Evolutionary conservation across 371 early-diverging fungal species (phyloP).

Genomic region (Rhizopus sp.): DNA sequence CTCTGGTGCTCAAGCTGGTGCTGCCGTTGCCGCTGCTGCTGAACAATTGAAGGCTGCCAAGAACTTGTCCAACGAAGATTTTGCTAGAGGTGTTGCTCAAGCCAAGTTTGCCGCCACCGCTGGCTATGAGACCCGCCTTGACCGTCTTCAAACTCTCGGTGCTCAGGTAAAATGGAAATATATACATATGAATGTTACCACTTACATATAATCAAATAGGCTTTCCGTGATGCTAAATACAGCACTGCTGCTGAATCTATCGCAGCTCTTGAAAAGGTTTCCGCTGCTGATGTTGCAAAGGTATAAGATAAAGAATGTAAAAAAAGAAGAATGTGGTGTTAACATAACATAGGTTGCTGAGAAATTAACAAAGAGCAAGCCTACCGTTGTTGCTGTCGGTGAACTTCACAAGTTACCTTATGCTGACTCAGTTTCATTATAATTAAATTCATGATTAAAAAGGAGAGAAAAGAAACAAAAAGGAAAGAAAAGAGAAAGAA

Average conservation of each 20-base stretch:
- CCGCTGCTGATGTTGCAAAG: slow-evolving; percentile 64
- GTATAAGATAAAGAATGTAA: slow-evolving; percentile 31
- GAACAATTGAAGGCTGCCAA: slow-evolving; percentile 68
- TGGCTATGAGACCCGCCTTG: slow-evolving; percentile 62
- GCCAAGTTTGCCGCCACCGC: slow-evolving; percentile 81
- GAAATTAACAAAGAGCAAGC: slow-evolving; percentile 71
- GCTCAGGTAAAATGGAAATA: slow-evolving; percentile 35
- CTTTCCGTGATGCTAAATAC: slow-evolving; percentile 50
- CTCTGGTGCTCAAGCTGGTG: slow-evolving; percentile 64
- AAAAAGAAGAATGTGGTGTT: not conserved
- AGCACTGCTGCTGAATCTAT: slow-evolving; percentile 52
- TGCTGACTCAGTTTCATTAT: slow-evolving; percentile 76
- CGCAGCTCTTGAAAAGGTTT: slow-evolving; percentile 61
- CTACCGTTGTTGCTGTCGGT: slow-evolving; percentile 82
- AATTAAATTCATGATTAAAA: slow-evolving; percentile 20
- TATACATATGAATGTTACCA: not conserved
- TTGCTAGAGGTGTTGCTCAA: slow-evolving; percentile 82
- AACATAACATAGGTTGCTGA: slow-evolving; percentile 56
- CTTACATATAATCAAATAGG: slow-evolving; percentile 33
- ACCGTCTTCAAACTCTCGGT: slow-evolving; percentile 52
- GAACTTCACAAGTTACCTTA: slow-evolving; percentile 80
- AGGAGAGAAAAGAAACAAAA: not conserved
- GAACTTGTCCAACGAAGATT: slow-evolving; percentile 63
- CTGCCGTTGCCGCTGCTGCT: slow-evolving; percentile 70
- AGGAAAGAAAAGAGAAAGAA: too few relatives aligned